These are phyloP conservation scores for Monosporozyma unispora DNA, from an alignment of 805 yeast species.

Conservation along the genomic window DNA sequence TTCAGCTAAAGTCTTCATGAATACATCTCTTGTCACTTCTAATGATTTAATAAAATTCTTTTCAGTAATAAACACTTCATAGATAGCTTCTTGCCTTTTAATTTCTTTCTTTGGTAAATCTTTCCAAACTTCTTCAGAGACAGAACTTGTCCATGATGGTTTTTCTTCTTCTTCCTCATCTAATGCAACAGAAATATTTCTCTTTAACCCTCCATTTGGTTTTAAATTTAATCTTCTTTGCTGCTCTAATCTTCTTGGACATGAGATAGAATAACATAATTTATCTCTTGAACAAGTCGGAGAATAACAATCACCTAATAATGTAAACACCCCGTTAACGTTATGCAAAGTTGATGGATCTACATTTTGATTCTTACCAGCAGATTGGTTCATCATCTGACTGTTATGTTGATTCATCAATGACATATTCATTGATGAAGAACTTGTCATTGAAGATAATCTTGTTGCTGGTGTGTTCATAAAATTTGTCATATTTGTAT, in stretches of 20 bases:
- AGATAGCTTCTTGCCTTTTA: slow-evolving; percentile 89
- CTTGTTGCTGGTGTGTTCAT: background rate
- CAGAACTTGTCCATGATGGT: slow-evolving; percentile 90
- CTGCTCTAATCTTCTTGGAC: slow-evolving; percentile 92
- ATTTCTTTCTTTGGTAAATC: slow-evolving; percentile 74
- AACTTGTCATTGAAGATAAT: background rate
- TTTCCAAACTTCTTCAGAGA: slow-evolving; percentile 69
- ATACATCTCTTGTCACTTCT: slow-evolving; percentile 86
- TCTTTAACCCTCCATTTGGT: slow-evolving; percentile 73
- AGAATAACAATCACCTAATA: slow-evolving; percentile 89
- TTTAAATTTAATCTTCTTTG: slow-evolving; percentile 86
- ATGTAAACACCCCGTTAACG: slow-evolving; percentile 83
- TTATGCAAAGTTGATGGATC: slow-evolving; percentile 7
- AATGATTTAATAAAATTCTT: slow-evolving; percentile 91
- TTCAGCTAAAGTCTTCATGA: slow-evolving; percentile 84
- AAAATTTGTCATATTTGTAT: background rate
- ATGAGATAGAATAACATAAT: slow-evolving; percentile 88
- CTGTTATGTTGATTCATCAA: slow-evolving; percentile 1
- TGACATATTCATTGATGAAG: slow-evolving; percentile 7
- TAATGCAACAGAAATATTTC: slow-evolving; percentile 40
- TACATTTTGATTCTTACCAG: background rate
- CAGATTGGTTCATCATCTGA: background rate
- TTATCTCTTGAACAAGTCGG: slow-evolving; percentile 89
- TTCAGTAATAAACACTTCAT: slow-evolving; percentile 88
- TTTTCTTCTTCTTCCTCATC: slow-evolving; percentile 52